phyloP scores from a whole-genome alignment of 768 basidiomycete genomes.

The Trametes villosa region DNA sequence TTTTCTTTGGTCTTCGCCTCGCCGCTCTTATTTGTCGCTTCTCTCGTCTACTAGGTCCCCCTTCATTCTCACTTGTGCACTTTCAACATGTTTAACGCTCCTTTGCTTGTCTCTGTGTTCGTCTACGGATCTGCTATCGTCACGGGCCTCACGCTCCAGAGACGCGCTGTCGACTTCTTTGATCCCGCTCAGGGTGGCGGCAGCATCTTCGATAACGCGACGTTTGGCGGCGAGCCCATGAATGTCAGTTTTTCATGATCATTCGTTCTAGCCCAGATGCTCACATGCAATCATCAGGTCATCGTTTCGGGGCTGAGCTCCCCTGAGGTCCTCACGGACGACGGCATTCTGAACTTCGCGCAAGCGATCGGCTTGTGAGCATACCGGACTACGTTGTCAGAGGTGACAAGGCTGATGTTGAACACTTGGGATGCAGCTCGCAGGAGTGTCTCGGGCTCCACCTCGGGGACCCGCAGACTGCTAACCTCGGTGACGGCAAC shows the following conservation, averaged over 20 bases:
- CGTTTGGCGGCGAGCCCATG: constrained; percentile 49
- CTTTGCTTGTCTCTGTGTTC: neutral
- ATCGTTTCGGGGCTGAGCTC: constrained; percentile 70
- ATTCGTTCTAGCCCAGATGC: neutral
- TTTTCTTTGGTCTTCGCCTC: neutral
- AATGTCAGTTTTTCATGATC: constrained; percentile 39
- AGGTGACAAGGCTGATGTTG: neutral
- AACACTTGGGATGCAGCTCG: constrained; percentile 33
- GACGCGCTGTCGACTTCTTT: constrained; percentile 35
- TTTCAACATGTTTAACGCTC: neutral
- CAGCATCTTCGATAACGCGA: constrained; percentile 46
- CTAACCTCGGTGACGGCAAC: constrained; percentile 54
- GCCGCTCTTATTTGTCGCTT: too few species aligned
- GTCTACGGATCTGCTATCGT: constrained; percentile 8
- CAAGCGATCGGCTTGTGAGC: constrained; percentile 65
- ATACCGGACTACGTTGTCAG: neutral
- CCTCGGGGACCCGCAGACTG: constrained; percentile 41
- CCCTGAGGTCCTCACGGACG: constrained; percentile 56
- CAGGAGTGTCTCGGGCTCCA: constrained; percentile 38
- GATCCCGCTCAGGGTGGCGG: constrained; percentile 42
- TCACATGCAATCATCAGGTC: constrained; percentile 38
- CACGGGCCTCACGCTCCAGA: constrained; percentile 12
- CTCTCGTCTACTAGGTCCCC: neutral
- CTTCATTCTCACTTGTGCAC: too few species aligned
- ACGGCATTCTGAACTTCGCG: constrained; percentile 61